Evolutionary conservation across 805 yeast genomes (phyloP).

Genomic region (Debaryomyces tyrocola): DNA sequence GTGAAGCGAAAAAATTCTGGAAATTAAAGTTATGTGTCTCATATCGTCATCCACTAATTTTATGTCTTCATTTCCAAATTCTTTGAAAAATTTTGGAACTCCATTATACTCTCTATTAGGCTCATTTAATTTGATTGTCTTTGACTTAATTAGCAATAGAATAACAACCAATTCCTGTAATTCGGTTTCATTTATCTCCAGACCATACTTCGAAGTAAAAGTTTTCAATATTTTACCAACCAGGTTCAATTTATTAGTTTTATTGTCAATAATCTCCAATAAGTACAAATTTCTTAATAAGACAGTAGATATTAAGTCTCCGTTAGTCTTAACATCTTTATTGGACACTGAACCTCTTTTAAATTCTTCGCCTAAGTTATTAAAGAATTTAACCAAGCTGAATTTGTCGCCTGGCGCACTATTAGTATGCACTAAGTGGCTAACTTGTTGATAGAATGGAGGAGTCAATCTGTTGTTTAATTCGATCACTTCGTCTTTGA

Average conservation of each 20-base stretch:
- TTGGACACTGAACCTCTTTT: conserved; percentile 15
- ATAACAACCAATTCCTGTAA: conserved; percentile 48
- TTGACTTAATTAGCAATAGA: conserved; percentile 41
- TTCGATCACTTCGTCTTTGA: conserved; percentile 40
- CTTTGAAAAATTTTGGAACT: conserved; percentile 34
- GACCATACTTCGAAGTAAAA: conserved; percentile 19
- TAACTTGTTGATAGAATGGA: conserved; percentile 43
- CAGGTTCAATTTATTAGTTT: conserved; percentile 43
- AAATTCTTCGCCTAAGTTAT: conserved; percentile 10
- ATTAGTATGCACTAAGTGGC: conserved; percentile 19
- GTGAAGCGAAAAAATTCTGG: conserved; percentile 37
- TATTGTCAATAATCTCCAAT: conserved; percentile 47
- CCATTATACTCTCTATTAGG: conserved; percentile 30
- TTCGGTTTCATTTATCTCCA: conserved; percentile 14
- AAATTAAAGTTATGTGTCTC: conserved; percentile 29
- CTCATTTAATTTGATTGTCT: conserved; percentile 41
- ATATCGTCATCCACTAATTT: conserved; percentile 45
- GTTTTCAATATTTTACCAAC: conserved; percentile 53
- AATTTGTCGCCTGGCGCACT: conserved; percentile 18
- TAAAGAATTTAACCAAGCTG: conserved; percentile 25
- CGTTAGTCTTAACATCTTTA: conserved; percentile 38
- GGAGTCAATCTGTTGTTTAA: conserved; percentile 57
- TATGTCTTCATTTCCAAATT: conserved; percentile 26
- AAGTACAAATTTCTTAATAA: conserved; percentile 53
- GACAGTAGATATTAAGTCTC: conserved; percentile 59